phyloP scores from a whole-genome alignment of 768 basidiomycete genomes.

The Mycena galericulata region DNA sequence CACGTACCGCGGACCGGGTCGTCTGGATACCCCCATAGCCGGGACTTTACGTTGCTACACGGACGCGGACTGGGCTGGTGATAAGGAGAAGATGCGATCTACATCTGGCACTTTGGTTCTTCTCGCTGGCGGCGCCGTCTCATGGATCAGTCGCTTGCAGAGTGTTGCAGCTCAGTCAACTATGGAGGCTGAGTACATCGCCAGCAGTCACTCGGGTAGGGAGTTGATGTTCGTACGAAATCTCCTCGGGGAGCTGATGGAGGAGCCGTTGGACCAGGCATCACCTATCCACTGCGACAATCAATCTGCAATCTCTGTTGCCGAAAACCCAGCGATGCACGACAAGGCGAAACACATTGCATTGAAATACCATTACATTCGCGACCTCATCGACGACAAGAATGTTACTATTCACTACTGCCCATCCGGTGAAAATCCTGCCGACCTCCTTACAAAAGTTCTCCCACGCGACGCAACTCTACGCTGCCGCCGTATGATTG shows the following conservation, averaged over 20 bases:
- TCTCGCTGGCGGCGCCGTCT: neutral
- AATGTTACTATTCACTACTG: too few species aligned
- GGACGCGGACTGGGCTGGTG: neutral
- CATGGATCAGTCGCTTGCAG: constrained; percentile 1
- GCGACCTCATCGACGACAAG: neutral
- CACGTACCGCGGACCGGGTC: neutral
- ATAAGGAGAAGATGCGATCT: neutral
- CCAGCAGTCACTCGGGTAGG: neutral
- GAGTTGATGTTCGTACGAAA: neutral
- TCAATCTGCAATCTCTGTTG: neutral
- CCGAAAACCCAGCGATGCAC: neutral
- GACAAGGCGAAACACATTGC: neutral
- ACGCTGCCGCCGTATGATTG: neutral
- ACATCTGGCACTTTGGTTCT: neutral
- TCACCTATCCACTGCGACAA: neutral
- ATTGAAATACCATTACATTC: neutral
- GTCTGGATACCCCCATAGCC: neutral
- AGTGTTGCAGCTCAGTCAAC: neutral
- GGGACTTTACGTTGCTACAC: neutral
- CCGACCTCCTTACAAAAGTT: neutral
- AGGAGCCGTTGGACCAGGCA: neutral
- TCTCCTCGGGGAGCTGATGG: neutral
- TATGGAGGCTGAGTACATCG: neutral
- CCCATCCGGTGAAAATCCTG: too few species aligned
- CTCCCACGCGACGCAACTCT: neutral